A percentile compares a stretch with the other conserved stretches of the same genome.
phyloP scores from a whole-genome alignment of 2,329 filamentous ascomycete species.

The Canariomyces notabilis region DNA sequence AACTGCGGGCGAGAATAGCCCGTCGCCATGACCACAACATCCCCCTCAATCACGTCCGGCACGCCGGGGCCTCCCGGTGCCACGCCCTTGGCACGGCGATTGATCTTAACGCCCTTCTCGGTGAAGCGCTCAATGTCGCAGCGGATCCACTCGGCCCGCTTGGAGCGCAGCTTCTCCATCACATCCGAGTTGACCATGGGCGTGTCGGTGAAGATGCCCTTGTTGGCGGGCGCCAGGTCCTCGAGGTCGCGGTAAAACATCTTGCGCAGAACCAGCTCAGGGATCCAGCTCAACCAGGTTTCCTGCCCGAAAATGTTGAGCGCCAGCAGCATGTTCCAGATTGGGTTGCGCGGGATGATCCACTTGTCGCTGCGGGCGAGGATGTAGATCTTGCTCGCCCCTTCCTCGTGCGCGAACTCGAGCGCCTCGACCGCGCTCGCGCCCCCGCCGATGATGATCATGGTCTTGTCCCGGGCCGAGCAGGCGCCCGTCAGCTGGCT shows the following conservation, averaged over 20 bases:
- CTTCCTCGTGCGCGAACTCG: conserved; percentile 66
- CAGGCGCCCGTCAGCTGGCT: conserved; percentile 60
- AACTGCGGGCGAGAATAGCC: conserved; percentile 72
- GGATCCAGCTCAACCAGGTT: conserved; percentile 70
- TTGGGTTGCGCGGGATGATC: conserved; percentile 76
- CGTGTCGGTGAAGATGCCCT: conserved; percentile 76
- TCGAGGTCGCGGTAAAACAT: conserved; percentile 80
- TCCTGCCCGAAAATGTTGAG: conserved; percentile 77
- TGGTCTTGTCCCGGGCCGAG: conserved; percentile 63
- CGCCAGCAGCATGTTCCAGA: conserved; percentile 68
- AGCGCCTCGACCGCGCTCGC: conserved; percentile 78
- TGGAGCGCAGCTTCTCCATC: conserved; percentile 67
- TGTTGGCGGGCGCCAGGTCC: conserved; percentile 63
- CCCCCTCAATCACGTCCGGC: conserved; percentile 61
- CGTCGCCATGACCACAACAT: conserved; percentile 78
- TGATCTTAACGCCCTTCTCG: conserved; percentile 62
- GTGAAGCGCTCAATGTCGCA: conserved; percentile 69
- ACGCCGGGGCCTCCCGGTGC: conserved; percentile 70
- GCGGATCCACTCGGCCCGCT: conserved; percentile 71
- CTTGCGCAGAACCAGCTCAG: conserved; percentile 66
- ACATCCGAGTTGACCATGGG: conserved; percentile 85
- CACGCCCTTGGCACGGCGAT: conserved; percentile 65
- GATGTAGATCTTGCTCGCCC: conserved; percentile 65
- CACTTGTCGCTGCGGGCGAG: conserved; percentile 77
- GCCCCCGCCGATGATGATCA: conserved; percentile 72